Base-by-base conservation (phyloP, 2,329 filamentous ascomycete genomes). In the Truncatella angustata region DNA sequence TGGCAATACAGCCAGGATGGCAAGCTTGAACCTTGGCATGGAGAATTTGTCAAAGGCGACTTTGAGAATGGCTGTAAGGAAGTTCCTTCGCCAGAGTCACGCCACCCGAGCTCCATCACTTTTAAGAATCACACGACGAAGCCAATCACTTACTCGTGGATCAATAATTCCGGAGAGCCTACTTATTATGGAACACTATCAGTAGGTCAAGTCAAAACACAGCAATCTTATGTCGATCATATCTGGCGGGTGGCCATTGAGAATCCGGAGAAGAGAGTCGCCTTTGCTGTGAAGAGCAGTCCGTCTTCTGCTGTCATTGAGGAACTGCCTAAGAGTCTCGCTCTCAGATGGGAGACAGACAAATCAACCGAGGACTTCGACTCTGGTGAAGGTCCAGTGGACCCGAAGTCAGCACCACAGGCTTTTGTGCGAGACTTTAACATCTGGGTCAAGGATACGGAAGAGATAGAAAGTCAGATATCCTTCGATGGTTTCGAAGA, bases 341-440 rank as follows among this genome's bases (percentile, higher is more conserved):
- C 23, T 4, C 16, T 48, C 14, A 20, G 18, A 23, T 48, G 45
- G 45, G 45, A 48, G 11, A 23, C 20, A 12, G 45, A 34, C n/a
- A 11, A 7, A 4, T 16, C 14, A 26, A n/a, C 2, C n/a, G 18
- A 48, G 24, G 18, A 4, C 12, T 7, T 30, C 12, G 32, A 37
- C 18, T 16, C 30, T 23, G 26, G 7, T 7, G 28, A 35, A 3
- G 16, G 12, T 20, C 7, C 12, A 16, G 21, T 21, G 28, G 28
- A n/a, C 4, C 39, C 20, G 24, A 21, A 35, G 7, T 18, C 16
- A n/a, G 10, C 11, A 24, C 20, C 30, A n/a, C 10, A 35, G 28
- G 16, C 10, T 16, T 37, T 48, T n/a, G 32, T 48, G 30, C 45
- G 30, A 1, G 32, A 48, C 45, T 48, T 36, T 26, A 37, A 48